Evolutionary conservation across 2,329 filamentous ascomycete genomes (phyloP).

Genomic region (Xylariales sp.): DNA sequence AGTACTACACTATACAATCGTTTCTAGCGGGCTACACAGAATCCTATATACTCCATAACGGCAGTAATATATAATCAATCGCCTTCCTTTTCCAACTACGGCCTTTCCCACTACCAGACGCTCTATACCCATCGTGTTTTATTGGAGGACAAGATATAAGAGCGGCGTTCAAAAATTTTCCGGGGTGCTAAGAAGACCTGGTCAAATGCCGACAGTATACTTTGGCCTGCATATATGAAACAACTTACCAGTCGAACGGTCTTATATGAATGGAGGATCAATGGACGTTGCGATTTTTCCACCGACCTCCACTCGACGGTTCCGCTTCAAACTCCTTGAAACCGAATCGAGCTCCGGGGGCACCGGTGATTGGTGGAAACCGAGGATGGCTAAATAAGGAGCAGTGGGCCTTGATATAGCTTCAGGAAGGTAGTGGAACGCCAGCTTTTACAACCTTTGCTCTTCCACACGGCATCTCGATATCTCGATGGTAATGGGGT

Average conservation of each 20-base stretch:
- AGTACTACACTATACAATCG: neutral
- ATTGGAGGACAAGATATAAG: slow-evolving; percentile 12
- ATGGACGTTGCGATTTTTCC: neutral
- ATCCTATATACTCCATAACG: slow-evolving; percentile 5
- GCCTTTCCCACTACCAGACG: neutral
- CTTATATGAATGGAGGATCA: slow-evolving; percentile 11
- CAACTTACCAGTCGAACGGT: neutral
- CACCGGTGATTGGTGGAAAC: slow-evolving; percentile 26
- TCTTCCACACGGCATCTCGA: neutral
- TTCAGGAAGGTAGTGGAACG: slow-evolving; percentile 15
- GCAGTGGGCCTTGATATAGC: slow-evolving; percentile 2
- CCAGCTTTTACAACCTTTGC: neutral
- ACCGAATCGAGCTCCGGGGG: neutral
- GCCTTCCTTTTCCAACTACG: slow-evolving; percentile 19
- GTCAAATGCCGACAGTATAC: neutral
- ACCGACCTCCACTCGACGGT: neutral
- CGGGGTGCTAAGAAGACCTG: slow-evolving; percentile 3
- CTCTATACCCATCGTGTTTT: neutral
- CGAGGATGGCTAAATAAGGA: neutral
- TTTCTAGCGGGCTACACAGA: neutral
- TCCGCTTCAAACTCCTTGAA: neutral
- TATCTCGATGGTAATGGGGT: neutral
- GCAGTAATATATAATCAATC: neutral
- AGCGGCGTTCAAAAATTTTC: neutral
- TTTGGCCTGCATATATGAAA: neutral